Evolutionary conservation across 2,329 filamentous ascomycete genomes (phyloP), one percentile per base, ranked within the genome.

Genomic region (Botrytis hyacinthi): DNA sequence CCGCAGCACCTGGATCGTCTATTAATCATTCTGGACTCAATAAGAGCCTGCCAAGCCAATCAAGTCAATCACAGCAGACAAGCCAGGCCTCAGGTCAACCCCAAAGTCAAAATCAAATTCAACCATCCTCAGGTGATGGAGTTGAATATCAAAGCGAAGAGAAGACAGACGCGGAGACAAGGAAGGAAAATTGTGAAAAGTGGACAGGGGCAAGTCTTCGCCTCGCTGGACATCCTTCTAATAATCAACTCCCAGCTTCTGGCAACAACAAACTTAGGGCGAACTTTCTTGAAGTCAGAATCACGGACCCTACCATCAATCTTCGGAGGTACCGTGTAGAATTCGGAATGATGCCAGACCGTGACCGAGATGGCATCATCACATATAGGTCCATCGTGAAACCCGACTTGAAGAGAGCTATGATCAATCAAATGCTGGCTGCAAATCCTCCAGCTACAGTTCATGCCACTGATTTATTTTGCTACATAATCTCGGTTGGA

Each of bases 401-500:
- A 48, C 20, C 46, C 20, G 46, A 48, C 10, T 7, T 71, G 16
- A 71, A 62, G 18, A 26, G 57, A 44, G 10, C 29, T 9, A 26
- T 51, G 40, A 48, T 37, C 14, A 14, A 18, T 14, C 10, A 20
- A 8, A 71, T 71, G 40, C 14, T 63, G 26, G 8, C 2, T 14
- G 7, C 14, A 32, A 22, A 63, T 16, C 54, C 14, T 9, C 62
- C 59, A 16, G 7, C 5, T 22, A n/a, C n/a, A 8, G 18, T 9
- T 7, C 32, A 35, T 35, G 70, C 63, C 1, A 70, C 70, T 26
- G 73, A 75, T 40, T 73, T 70, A 18, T 65, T 42, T 9, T 44
- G 9, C 9, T 32, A 73, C 10, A 46, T 75, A 14, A 57, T 75
- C 8, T 73, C 69, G 1, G 68, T 75, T 16, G 72, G 67, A 7